A percentile compares a stretch with the other conserved stretches of the same genome.
Conservation (phyloP, 441 rosid genomes). For the Populus hybrid region DNA sequence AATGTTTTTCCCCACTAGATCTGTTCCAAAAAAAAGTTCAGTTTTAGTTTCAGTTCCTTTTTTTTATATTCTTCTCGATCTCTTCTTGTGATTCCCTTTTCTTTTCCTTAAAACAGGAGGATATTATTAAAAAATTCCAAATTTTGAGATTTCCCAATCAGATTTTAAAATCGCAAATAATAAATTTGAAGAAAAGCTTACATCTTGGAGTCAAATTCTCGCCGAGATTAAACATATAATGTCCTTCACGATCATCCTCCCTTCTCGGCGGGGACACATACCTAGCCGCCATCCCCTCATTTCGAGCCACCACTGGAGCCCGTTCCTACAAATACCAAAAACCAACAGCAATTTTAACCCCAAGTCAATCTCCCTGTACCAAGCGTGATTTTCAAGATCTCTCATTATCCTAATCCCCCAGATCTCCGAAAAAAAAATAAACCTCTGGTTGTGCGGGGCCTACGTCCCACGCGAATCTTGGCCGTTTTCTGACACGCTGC, state of each 20-base stretch:
- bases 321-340: background rate
- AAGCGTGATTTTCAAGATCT: background rate
- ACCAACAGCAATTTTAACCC: background rate
- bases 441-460: slow-evolving; percentile 63
- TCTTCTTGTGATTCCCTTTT: background rate
- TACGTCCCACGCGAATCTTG: slow-evolving; percentile 79
- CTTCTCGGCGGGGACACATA: slow-evolving; percentile 60
- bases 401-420: slow-evolving; percentile 20
- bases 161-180: background rate
- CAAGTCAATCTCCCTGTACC: background rate
- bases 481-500: slow-evolving; percentile 64
- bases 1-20: no score
- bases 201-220: slow-evolving; percentile 89
- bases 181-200: slow-evolving; percentile 28
- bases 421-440: slow-evolving; percentile 15
- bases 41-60: background rate
- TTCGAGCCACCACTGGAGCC: slow-evolving; percentile 17
- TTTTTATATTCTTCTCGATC: background rate
- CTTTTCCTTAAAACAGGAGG: background rate
- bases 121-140: background rate
- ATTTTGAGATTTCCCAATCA: background rate
- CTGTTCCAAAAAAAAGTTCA: no score
- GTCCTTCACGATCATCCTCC: slow-evolving; percentile 84
- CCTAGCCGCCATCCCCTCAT: slow-evolving; percentile 28
- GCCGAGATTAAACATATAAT: slow-evolving; percentile 64